Base-by-base conservation (phyloP, 169 alveolate genomes). In the Cryptosporidium tyzzeri region DNA sequence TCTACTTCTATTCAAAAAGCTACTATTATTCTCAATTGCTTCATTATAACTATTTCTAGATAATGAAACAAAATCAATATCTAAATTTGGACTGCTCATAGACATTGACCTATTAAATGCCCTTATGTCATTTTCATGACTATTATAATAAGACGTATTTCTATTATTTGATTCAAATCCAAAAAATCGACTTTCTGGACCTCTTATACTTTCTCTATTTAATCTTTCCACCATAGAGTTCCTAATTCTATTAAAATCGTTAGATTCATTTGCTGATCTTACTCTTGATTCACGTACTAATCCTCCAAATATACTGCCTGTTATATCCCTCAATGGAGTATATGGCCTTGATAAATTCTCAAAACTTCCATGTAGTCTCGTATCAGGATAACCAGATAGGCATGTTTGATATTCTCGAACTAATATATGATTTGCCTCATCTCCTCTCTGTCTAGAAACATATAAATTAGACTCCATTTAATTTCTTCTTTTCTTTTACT, bases 301-400 rank as follows among this genome's bases (percentile, higher is more conserved):
- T 35, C 86, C 71, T 4, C 70, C 86, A 51, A 73, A 73, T 18
- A 73, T 53, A 58, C 71, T 73, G 3, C 86, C 86, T 12, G 86
- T 73, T 26, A 73, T 55, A 59, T 55, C 86, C 6, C 68, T 50
- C 48, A 73, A 35, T 7, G 86, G 86, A 51, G 58, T 51, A 16
- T 55, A 31, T 3, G 55, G 68, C 0, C 86, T 73, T 3, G 53
- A 33, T 6, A 58, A 51, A 58, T 59, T n/a, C 18, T 55, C 71
- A 53, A 55, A 37, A 58, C 39, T 59, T 8, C 18, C 39, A 2
- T 62, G 31, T 1, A 58, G 31, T 35, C 61, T 21, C 10, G 48
- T 14, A 7, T n/a, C 68, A 9, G 85, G 67, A 23, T 73, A 55
- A 2, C 71, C 70, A 29, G 45, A 51, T 33, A 21, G 10, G 23